Evolutionary conservation across 345 rosid species (phyloP), one percentile per base, ranked within the genome.

Genomic region (Heritiera fomes): DNA sequence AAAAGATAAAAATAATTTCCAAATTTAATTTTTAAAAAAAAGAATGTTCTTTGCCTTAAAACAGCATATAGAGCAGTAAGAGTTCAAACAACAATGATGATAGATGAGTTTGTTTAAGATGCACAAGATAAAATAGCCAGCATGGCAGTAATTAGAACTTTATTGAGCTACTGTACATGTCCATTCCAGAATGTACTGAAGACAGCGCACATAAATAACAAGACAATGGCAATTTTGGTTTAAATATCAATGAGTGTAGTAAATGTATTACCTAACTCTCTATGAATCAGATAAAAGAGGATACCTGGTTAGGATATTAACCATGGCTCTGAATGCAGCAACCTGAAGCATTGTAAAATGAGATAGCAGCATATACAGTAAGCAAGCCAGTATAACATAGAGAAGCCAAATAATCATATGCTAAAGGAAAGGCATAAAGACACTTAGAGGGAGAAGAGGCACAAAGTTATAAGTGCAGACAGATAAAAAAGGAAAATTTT

Each of bases 291-390:
- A 47, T 15, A 32, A 49, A 78, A 73, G 53, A 79, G 64, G 85
- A 78, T 84, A 96, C 99, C 99, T 85, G 59, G 98, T 94, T 83
- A 96, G 88, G 85, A 96, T 96, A 86, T 96, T 93, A 78, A 94
- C 99, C 95, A 96, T 93, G 78, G 98, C 99, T 85, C 99, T 91
- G 84, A 96, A 96, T 77, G 99, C 99, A 81, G 99, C 99, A 67
- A 96, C 99, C 99, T 96, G 89, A 85, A 87, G 77, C 86, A 77
- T 79, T 18, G 72, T 40, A 71, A 66, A 61, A 81, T 75, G 46
- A 83, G 46, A 80, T 77, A 78, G 62, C 69, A 83, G 52, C 75
- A 77, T 73, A 66, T 55, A 52, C 23, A 50, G 80, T 38, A 59
- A 66, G 60, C 63, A 74, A 62, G 52, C 71, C 28, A 72, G 20